Evolutionary conservation across 768 basidiomycete genomes (phyloP), one percentile per base, ranked within the genome.

Genomic region (Psilocybe tampanensis): DNA sequence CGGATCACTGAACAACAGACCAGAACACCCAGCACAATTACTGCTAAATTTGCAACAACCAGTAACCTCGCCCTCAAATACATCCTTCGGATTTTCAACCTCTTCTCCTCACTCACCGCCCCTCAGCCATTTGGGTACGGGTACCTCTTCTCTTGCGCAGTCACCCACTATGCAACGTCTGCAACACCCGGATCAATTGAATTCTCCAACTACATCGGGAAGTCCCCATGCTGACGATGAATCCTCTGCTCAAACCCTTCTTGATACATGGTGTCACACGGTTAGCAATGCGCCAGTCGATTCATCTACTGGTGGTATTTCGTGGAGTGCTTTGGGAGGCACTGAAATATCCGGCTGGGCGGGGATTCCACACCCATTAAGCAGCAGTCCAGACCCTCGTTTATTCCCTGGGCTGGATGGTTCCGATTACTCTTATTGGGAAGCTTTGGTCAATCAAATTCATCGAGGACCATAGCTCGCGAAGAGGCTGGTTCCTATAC

Each of bases 221-320:
- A 91, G 89, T 66, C 90, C 88, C 1, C 79, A 75, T 55, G 86
- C 80, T 43, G 92, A 92, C 45, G 91, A 89, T 9, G 86, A 92
- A 66, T 85, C 82, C 22, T 77, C 87, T 7, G 90, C 91, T 3
- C 92, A 94, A 66, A 83, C 83, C 11, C 69, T 94, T 54, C 75
- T 94, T 45, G 91, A 94, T 68, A 88, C 92, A 59, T 94, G 92
- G 92, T 89, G 85, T 66, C 88, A 86, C 59, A 85, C 86, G n/a
- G 83, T 92, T 61, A 89, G 84, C 65, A 88, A 86, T 56, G 80
- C 85, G 11, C 79, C 81, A 2, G 63, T 84, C 2, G 86, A 88
- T 61, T 74, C 78, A 19, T 68, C 78, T 2, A 74, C 76, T 19
- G 77, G 78, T 24, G 77, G 75, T 48, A 76, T 85, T 59, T 80